Conservation (phyloP, 192 early-diverging fungal species). For the Chytriomyces sp. region DNA sequence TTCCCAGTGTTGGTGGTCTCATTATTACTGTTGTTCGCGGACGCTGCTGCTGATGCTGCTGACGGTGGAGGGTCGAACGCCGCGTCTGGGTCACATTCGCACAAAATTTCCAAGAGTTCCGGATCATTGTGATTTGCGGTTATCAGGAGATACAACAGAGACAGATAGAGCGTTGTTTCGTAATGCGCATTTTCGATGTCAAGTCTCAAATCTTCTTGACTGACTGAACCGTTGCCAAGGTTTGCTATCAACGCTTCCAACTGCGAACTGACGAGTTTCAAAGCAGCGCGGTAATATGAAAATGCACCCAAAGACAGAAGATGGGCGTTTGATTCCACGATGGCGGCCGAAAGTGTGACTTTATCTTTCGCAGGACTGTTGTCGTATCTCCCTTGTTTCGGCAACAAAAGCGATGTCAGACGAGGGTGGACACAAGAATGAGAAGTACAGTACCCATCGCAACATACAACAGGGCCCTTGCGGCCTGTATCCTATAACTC, state of each 20-base stretch:
- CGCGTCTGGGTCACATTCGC: background rate
- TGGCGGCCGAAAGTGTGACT: constrained; percentile 27
- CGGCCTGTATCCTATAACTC: constrained; percentile 54
- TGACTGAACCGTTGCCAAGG: background rate
- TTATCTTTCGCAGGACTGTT: too few relatives aligned
- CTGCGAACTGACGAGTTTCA: constrained; percentile 61
- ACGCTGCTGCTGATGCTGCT: constrained; percentile 1
- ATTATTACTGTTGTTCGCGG: background rate
- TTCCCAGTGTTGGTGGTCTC: background rate
- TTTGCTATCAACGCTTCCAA: constrained; percentile 49
- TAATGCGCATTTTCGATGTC: constrained; percentile 49
- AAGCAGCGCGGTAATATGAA: constrained; percentile 58
- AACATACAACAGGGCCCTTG: constrained; percentile 66
- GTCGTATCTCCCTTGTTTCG: too few relatives aligned
- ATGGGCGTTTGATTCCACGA: constrained; percentile 62
- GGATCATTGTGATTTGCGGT: constrained; percentile 57
- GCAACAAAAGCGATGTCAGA: too few relatives aligned
- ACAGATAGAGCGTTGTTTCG: constrained; percentile 58
- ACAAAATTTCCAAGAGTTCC: constrained; percentile 57
- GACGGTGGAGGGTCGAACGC: background rate
- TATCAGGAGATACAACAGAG: constrained; percentile 69
- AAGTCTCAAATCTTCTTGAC: background rate
- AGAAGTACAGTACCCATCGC: constrained; percentile 60
- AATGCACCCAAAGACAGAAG: constrained; percentile 65
- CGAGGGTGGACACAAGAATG: too few relatives aligned